phyloP scores from a whole-genome alignment of 2,329 filamentous ascomycete genomes.

The Beauveria scarabaeidicola region DNA sequence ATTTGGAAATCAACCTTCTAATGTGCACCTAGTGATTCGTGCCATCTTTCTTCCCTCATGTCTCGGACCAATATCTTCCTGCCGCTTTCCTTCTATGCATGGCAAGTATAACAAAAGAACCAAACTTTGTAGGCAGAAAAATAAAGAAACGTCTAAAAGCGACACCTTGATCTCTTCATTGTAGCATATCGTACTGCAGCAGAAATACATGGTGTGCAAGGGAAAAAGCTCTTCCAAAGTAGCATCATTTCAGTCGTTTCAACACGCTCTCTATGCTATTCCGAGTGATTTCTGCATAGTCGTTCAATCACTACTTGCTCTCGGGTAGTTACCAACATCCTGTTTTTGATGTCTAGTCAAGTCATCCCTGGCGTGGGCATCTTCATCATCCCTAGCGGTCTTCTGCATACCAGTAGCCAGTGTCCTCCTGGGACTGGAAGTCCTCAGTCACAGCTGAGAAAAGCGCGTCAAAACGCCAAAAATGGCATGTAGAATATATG shows the following conservation, averaged over 20 bases:
- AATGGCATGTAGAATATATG: background rate
- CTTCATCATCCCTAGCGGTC: background rate
- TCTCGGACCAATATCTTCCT: background rate
- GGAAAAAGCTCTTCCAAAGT: background rate
- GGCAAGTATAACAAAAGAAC: background rate
- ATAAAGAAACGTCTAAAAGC: background rate
- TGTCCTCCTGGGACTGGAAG: background rate
- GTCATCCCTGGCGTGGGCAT: background rate
- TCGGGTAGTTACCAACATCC: background rate
- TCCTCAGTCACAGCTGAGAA: background rate
- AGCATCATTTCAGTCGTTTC: background rate
- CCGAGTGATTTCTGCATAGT: background rate
- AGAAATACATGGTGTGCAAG: background rate
- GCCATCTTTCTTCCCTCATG: background rate
- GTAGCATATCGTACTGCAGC: background rate
- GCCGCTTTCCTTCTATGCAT: slow-evolving; percentile 3
- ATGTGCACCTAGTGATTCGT: background rate
- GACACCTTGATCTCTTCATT: background rate
- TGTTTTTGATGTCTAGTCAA: background rate
- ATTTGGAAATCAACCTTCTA: background rate
- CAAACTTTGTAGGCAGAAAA: background rate
- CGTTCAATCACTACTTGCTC: background rate
- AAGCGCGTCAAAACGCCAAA: slow-evolving; percentile 7
- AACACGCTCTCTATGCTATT: background rate
- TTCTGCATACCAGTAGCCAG: background rate